Evolutionary conservation across 768 basidiomycete genomes (phyloP).

Genomic region (Auriscalpium orientale): DNA sequence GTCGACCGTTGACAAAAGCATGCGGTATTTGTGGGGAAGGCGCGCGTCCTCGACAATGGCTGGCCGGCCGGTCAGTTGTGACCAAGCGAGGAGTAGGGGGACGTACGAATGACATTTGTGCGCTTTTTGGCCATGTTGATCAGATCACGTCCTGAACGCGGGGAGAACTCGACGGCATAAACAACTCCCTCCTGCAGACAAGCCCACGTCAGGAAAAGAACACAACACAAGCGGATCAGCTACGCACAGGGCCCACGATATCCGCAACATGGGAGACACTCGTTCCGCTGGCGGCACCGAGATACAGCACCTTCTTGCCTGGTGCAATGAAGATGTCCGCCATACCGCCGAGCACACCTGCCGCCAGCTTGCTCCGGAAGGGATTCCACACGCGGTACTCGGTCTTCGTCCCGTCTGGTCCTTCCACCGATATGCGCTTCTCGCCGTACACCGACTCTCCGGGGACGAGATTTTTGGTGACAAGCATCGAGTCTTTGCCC

Average conservation of each 20-base stretch:
- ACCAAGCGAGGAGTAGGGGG: not conserved
- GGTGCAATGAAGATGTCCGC: slow-evolving; percentile 90
- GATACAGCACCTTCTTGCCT: slow-evolving; percentile 92
- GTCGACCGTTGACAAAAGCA: slow-evolving; percentile 92
- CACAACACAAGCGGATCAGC: not conserved
- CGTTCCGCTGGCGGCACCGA: slow-evolving; percentile 96
- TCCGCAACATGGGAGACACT: slow-evolving; percentile 99
- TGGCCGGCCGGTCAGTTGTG: slow-evolving; percentile 21
- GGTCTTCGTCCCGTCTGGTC: slow-evolving; percentile 72
- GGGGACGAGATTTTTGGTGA: slow-evolving; percentile 96
- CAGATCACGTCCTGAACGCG: slow-evolving; percentile 92
- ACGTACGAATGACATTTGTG: slow-evolving; percentile 95
- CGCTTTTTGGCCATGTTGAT: slow-evolving; percentile 99
- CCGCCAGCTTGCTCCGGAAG: slow-evolving; percentile 93
- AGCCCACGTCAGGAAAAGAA: slow-evolving; percentile 11
- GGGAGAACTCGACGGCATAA: slow-evolving; percentile 97
- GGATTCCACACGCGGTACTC: slow-evolving; percentile 99
- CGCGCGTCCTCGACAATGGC: slow-evolving; percentile 98
- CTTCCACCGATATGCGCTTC: slow-evolving; percentile 88
- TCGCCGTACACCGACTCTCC: slow-evolving; percentile 98
- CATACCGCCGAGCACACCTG: slow-evolving; percentile 92
- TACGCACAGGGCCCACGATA: slow-evolving; percentile 87
- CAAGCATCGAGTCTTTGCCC: slow-evolving; percentile 94
- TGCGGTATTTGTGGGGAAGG: slow-evolving; percentile 92
- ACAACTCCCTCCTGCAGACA: slow-evolving; percentile 78